Evolutionary conservation across 2,329 filamentous ascomycete species (phyloP), one percentile per base, ranked within the genome.

Genomic region (Colletotrichum incanum): DNA sequence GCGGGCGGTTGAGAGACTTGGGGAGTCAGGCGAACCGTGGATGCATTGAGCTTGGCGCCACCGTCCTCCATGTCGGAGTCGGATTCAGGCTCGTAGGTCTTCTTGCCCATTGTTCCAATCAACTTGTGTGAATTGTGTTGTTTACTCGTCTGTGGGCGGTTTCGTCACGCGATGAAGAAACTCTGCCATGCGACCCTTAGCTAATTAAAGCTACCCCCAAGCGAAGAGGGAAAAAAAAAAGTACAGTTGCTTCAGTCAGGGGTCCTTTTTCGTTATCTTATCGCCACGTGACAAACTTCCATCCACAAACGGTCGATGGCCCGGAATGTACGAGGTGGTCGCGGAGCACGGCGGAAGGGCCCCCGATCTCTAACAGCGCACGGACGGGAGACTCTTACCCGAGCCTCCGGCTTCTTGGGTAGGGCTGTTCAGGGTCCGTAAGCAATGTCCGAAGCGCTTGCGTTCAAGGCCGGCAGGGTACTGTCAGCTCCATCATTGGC

Each of bases 21-120:
- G 45, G 60, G 14, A 60, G 59, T 60, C 45, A 62, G 54, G 54
- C 69, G 54, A 64, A 72, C 70, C 59, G 43, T 62, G n/a, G 54
- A 43, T 65, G 66, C 56, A 12, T 50, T 67, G 50, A 72, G 56
- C 65, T 68, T 63, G 43, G 58, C 69, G 58, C 65, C 70, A 23
- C 70, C 70, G 8, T 70, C 70, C 60, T 72, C 70, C 59, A 23
- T 60, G n/a, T 70, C 70, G 26, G 70, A 70, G 39, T 60, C 61
- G 23, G 66, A 64, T 39, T 65, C 70, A 43, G 28, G 45, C n/a
- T 54, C 50, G n/a, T 31, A n/a, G 20, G 47, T 37, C 37, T 72
- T 65, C 31, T 47, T 70, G 37, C 59, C 66, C 70, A 72, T 72
- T 34, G 26, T 55, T 16, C 20, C 39, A 39, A 60, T 16, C 20